Evolutionary conservation across 768 basidiomycete species (phyloP).

Genomic region (Boletus rubescentipes): DNA sequence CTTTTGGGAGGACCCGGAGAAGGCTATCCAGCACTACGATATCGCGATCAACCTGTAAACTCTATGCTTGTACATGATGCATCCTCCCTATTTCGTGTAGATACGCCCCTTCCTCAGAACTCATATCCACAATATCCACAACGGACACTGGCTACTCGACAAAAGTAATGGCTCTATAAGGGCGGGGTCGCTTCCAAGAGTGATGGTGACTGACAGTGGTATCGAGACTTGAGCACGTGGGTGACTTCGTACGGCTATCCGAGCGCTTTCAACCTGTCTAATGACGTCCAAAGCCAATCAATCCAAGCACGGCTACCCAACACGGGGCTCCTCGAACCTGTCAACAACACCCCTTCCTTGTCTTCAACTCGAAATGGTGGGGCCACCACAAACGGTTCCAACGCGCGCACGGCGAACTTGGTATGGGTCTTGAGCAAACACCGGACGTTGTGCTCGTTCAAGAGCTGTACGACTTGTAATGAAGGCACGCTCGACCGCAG

Average conservation of each 20-base stretch:
- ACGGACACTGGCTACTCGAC: too few species aligned
- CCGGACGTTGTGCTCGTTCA: conserved; percentile 12
- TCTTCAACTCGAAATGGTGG: conserved; percentile 25
- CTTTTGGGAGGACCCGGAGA: conserved; percentile 26
- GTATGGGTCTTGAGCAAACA: conserved; percentile 19
- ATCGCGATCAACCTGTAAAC: conserved; percentile 6
- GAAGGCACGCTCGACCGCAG: conserved; percentile 15
- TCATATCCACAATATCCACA: too few species aligned
- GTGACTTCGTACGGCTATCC: not conserved
- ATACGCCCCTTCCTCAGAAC: too few species aligned
- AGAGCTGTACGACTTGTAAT: conserved; percentile 22
- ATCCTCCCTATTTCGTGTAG: too few species aligned
- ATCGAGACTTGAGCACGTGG: too few species aligned
- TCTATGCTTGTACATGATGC: too few species aligned
- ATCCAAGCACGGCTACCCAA: not conserved
- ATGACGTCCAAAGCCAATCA: not conserved
- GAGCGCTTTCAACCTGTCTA: conserved; percentile 14
- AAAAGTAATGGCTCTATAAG: too few species aligned
- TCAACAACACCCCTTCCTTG: conserved; percentile 15
- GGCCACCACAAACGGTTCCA: conserved; percentile 7
- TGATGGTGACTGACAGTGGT: too few species aligned
- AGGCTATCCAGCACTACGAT: conserved; percentile 18
- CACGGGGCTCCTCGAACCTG: conserved; percentile 12
- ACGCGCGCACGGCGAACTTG: conserved; percentile 5
- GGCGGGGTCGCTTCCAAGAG: too few species aligned